phyloP scores from a whole-genome alignment of 805 yeast genomes.

The Metschnikowia anglica region DNA sequence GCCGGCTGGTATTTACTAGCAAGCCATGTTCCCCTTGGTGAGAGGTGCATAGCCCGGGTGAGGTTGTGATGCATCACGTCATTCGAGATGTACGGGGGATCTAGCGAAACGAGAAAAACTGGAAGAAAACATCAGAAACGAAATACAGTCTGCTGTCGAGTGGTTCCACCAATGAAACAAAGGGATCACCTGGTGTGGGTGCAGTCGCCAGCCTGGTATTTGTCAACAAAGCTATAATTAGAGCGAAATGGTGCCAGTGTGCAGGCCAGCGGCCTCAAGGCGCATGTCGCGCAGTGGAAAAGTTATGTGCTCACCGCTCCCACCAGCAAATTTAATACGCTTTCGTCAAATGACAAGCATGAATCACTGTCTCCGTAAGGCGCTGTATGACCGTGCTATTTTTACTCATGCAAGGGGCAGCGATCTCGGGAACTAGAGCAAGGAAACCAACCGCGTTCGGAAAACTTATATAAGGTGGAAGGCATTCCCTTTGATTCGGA shows the following conservation, averaged over 20 bases:
- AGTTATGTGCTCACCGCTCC: background rate
- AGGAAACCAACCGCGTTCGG: too few relatives aligned
- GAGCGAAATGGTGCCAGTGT: background rate
- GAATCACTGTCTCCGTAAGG: slow-evolving; percentile 4
- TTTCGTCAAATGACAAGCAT: slow-evolving; percentile 12
- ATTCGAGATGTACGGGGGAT: background rate
- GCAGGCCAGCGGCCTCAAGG: background rate
- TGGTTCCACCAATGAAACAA: too few relatives aligned
- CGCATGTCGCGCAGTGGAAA: slow-evolving; percentile 7
- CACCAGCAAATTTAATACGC: slow-evolving; percentile 5
- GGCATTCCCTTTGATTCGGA: background rate
- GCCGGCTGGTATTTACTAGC: slow-evolving; percentile 5
- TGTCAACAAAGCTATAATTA: too few relatives aligned
- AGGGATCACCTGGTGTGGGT: too few relatives aligned
- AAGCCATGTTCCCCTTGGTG: too few relatives aligned
- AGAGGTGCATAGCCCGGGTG: too few relatives aligned
- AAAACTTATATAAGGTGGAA: slow-evolving; percentile 6
- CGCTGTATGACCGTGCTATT: background rate
- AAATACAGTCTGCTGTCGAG: too few relatives aligned
- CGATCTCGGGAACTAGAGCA: slow-evolving; percentile 3
- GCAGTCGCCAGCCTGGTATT: too few relatives aligned
- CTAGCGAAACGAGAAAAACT: background rate
- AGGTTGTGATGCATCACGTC: background rate
- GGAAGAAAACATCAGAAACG: too few relatives aligned
- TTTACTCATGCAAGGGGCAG: slow-evolving; percentile 12